Percentiles rank a stretch among this genome's conserved stretches.
Conservation (phyloP, 2,329 filamentous ascomycete species). For the Epichloe amarillans region DNA sequence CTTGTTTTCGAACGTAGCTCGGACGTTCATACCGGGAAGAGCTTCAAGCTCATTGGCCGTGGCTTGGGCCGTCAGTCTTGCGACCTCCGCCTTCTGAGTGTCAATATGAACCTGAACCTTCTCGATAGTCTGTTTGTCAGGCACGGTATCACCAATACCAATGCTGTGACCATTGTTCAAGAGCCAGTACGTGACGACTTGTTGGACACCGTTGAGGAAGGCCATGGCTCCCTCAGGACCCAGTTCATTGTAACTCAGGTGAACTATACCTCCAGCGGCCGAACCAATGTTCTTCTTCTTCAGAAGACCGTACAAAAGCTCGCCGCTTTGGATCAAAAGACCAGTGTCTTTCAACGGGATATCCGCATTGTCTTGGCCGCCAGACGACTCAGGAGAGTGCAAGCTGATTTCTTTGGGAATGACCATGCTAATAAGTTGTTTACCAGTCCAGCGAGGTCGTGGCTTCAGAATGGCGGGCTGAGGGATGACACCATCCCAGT, state of each 20-base stretch:
- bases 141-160: slow-evolving; percentile 95
- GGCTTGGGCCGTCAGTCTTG: slow-evolving; percentile 59
- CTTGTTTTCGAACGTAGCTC: slow-evolving; percentile 96
- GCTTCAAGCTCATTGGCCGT: slow-evolving; percentile 81
- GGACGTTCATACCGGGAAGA: slow-evolving; percentile 95
- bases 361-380: slow-evolving; percentile 33
- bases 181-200: slow-evolving; percentile 94
- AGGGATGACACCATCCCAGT: slow-evolving; percentile 93
- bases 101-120: slow-evolving; percentile 75
- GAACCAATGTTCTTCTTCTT: slow-evolving; percentile 94
- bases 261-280: slow-evolving; percentile 77
- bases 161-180: slow-evolving; percentile 95
- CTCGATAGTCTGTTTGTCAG: slow-evolving; percentile 70
- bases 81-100: slow-evolving; percentile 69
- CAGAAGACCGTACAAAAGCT: slow-evolving; percentile 80
- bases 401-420: slow-evolving; percentile 80
- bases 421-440: slow-evolving; percentile 91
- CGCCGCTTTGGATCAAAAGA: slow-evolving; percentile 69
- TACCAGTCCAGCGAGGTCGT: slow-evolving; percentile 88
- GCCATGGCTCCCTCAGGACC: slow-evolving; percentile 75
- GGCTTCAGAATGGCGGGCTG: slow-evolving; percentile 90
- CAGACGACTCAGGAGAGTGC: slow-evolving; percentile 41
- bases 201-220: slow-evolving; percentile 92
- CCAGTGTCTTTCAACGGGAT: slow-evolving; percentile 62
- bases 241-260: slow-evolving; percentile 92